phyloP scores from a whole-genome alignment of 768 basidiomycete species.

The Russula ochroleuca region DNA sequence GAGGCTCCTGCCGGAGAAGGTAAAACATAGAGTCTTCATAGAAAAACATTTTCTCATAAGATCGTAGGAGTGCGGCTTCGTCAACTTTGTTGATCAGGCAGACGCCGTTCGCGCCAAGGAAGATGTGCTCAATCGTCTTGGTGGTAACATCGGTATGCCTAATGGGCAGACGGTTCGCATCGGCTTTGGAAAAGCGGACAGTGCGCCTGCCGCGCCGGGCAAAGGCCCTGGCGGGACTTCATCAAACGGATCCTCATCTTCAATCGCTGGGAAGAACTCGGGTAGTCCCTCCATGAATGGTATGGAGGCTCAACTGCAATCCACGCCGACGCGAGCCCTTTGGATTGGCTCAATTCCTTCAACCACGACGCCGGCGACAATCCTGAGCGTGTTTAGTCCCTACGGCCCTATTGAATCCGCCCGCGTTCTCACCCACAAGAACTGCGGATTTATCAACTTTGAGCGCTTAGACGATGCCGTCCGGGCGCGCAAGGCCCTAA shows the following conservation, averaged over 20 bases:
- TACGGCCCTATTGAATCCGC: constrained; percentile 98
- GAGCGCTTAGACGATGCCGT: constrained; percentile 97
- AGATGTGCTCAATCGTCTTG: constrained; percentile 92
- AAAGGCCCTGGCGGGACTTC: constrained; percentile 63
- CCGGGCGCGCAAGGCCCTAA: constrained; percentile 89
- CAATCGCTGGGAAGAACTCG: constrained; percentile 43
- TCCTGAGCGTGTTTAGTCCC: constrained; percentile 93
- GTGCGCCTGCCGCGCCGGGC: constrained; percentile 86
- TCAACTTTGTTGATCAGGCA: constrained; percentile 93
- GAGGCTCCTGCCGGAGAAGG: constrained; percentile 95
- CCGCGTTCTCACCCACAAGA: constrained; percentile 93
- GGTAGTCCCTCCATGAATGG: constrained; percentile 55
- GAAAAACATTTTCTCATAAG: constrained; percentile 5
- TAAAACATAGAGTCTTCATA: constrained; percentile 34
- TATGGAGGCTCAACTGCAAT: constrained; percentile 83
- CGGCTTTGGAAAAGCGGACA: constrained; percentile 97
- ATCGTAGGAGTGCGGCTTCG: constrained; percentile 91
- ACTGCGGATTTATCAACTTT: constrained; percentile 96
- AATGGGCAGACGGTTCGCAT: constrained; percentile 96
- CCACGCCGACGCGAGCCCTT: constrained; percentile 87
- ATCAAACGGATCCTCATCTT: constrained; percentile 62
- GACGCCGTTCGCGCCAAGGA: constrained; percentile 98
- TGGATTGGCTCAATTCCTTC: constrained; percentile 99
- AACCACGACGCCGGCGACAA: constrained; percentile 89
- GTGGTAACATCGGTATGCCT: constrained; percentile 90